These are phyloP conservation scores for Nymphaea colorata DNA, from an alignment of 164 flowering plant genomes.

Conservation along the genomic window DNA sequence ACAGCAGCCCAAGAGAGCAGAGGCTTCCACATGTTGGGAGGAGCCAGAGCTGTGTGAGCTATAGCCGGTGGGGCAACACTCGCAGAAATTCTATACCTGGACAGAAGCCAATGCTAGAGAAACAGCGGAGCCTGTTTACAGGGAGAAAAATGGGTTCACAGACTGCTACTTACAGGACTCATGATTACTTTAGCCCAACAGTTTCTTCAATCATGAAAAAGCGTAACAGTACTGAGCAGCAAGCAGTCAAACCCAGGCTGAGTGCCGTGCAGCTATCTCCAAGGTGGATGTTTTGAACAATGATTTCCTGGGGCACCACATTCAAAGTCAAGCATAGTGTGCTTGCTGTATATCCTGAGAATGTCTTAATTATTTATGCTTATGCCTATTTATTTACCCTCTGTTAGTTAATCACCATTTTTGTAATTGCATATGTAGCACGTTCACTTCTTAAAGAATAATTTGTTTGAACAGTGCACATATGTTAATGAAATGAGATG, in stretches of 20 bases:
- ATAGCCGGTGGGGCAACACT: conserved; percentile 61
- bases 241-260: conserved; percentile 27
- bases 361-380: background rate
- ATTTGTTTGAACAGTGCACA: background rate
- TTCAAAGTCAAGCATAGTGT: background rate
- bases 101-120: conserved; percentile 33
- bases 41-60: conserved; percentile 88
- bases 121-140: conserved; percentile 47
- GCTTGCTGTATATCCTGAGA: background rate
- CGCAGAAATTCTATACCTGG: conserved; percentile 29
- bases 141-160: conserved; percentile 67
- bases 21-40: conserved; percentile 68
- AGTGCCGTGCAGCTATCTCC: conserved; percentile 61
- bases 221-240: conserved; percentile 43
- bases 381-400: background rate
- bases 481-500: background rate
- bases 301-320: background rate
- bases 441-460: background rate
- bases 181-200: conserved; percentile 75
- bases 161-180: conserved; percentile 28
- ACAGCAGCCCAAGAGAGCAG: conserved; percentile 57
- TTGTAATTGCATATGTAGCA: background rate
- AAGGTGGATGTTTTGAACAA: conserved; percentile 62
- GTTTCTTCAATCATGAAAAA: conserved; percentile 93
- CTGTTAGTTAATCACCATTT: background rate